Percentiles rank a stretch among this genome's conserved stretches.
Evolutionary conservation across 345 rosid genomes (phyloP).

Genomic region (Salix purpurea): DNA sequence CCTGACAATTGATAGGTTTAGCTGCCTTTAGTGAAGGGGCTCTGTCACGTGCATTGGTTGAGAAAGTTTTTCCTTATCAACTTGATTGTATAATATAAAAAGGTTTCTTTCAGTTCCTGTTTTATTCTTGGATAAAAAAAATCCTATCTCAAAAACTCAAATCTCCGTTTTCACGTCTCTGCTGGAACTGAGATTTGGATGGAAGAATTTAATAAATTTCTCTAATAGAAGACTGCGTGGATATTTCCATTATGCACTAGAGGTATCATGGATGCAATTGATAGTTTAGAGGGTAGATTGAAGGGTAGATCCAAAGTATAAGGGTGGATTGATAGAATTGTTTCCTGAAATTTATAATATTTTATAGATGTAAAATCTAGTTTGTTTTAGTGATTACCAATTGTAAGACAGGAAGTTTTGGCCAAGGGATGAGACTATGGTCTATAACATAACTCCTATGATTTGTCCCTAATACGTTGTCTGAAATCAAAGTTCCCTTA

Average conservation of each 20-base stretch:
- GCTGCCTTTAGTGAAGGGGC: background rate
- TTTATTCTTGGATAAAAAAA: background rate
- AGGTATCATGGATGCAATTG: background rate
- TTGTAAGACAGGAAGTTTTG: background rate
- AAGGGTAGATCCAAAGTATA: background rate
- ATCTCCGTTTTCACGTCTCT: background rate
- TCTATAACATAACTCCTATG: background rate
- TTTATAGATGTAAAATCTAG: background rate
- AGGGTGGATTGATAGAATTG: background rate
- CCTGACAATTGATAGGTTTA: background rate
- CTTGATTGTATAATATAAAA: background rate
- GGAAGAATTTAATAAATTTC: background rate
- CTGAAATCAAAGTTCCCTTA: background rate
- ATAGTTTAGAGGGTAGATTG: background rate
- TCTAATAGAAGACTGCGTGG: background rate
- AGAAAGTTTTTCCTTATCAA: background rate
- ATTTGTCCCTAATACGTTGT: background rate
- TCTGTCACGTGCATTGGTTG: background rate
- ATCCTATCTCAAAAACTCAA: background rate
- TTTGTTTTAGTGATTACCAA: background rate
- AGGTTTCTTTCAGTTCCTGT: background rate
- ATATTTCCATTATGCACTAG: background rate
- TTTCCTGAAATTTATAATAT: background rate
- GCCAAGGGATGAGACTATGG: background rate
- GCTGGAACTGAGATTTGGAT: background rate